Evolutionary conservation across 257 asterid genomes (phyloP).

Genomic region (Oldenlandia corymbosa): DNA sequence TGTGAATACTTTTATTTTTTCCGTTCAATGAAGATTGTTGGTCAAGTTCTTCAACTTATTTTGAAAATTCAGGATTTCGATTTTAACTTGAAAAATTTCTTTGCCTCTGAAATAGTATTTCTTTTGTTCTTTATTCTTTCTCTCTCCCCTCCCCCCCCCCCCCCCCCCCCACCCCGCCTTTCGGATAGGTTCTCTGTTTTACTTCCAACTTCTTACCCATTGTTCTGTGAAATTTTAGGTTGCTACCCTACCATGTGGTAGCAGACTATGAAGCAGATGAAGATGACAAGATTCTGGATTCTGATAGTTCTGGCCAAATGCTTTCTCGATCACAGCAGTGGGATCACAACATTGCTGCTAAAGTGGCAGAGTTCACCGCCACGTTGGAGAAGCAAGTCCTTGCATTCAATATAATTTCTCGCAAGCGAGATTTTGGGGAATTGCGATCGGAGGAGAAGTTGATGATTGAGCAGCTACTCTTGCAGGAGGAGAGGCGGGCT

Average conservation of each 20-base stretch:
- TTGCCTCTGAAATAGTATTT: no score
- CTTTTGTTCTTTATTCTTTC: no score
- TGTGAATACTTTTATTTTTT: neutral
- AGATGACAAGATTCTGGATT: constrained; percentile 95
- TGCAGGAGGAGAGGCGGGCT: constrained; percentile 75
- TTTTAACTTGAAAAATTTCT: neutral
- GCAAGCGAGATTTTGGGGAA: constrained; percentile 80
- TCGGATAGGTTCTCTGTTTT: neutral
- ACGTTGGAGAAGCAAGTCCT: constrained; percentile 98
- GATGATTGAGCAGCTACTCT: constrained; percentile 82
- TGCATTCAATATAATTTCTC: constrained; percentile 85
- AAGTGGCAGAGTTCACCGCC: constrained; percentile 94
- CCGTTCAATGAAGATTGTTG: neutral
- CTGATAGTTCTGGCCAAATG: constrained; percentile 77
- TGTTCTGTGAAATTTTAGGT: constrained; percentile 44
- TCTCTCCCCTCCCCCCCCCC: no score
- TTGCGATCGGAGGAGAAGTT: constrained; percentile 92
- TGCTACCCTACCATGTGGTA: constrained; percentile 94
- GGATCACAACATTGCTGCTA: constrained; percentile 93
- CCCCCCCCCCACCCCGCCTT: no score
- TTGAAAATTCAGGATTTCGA: no score
- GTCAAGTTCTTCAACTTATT: neutral
- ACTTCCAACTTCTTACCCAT: neutral
- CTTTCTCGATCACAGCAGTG: constrained; percentile 97
- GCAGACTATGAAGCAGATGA: constrained; percentile 99